These are phyloP conservation scores for Colletotrichum kahawae DNA, from an alignment of 2,329 filamentous ascomycete species.

Conservation along the genomic window DNA sequence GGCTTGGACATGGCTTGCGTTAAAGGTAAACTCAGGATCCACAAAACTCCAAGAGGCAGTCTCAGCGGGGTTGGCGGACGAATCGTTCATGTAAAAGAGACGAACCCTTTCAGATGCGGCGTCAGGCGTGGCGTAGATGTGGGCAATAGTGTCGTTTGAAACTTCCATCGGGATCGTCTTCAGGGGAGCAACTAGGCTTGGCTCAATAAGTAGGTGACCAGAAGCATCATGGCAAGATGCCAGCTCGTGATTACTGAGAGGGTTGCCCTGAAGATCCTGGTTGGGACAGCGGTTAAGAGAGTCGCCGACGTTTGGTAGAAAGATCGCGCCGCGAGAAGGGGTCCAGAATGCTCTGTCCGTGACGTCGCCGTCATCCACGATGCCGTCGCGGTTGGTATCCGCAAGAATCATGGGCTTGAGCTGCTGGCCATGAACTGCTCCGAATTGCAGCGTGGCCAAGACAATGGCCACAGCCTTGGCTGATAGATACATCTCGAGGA, in stretches of 20 bases:
- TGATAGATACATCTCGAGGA: neutral
- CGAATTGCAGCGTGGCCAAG: neutral
- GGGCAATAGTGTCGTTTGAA: slow-evolving; percentile 20
- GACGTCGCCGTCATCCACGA: slow-evolving; percentile 30
- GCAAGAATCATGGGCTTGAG: slow-evolving; percentile 28
- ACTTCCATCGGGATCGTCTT: slow-evolving; percentile 31
- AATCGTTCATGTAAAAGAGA: slow-evolving; percentile 28
- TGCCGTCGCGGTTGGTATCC: slow-evolving; percentile 42
- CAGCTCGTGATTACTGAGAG: slow-evolving; percentile 29
- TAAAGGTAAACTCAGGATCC: slow-evolving; percentile 32
- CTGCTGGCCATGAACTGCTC: neutral
- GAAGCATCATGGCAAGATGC: slow-evolving; percentile 40
- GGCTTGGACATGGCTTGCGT: slow-evolving; percentile 25
- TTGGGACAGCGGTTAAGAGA: slow-evolving; percentile 33
- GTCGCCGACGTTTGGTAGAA: slow-evolving; percentile 42
- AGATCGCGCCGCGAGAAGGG: slow-evolving; percentile 31
- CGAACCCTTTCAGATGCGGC: slow-evolving; percentile 27
- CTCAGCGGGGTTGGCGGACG: neutral
- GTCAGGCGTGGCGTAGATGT: neutral
- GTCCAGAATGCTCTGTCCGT: slow-evolving; percentile 30
- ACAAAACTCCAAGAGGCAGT: slow-evolving; percentile 30
- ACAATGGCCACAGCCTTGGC: neutral
- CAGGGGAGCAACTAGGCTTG: slow-evolving; percentile 36
- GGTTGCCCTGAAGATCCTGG: slow-evolving; percentile 7
- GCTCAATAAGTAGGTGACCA: slow-evolving; percentile 33